Base-by-base conservation (phyloP, 768 basidiomycete genomes). In the Xerocomellus intermedius region DNA sequence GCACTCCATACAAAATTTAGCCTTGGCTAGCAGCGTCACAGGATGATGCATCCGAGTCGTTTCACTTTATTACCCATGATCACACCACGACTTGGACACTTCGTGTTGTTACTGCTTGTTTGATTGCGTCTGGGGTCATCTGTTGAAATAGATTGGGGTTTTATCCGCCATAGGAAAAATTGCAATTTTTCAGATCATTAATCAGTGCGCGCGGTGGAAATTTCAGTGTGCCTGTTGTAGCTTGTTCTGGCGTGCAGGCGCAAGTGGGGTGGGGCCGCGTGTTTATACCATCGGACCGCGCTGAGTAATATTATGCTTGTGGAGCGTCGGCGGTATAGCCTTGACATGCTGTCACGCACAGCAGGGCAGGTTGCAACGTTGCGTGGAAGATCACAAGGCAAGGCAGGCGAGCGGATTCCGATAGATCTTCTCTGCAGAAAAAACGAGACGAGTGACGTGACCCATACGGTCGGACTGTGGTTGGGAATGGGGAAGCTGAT, bases 291-390 rank as follows among this genome's bases (percentile, higher is more conserved):
- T 42, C 39, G 60, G 56, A 54, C 55, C 46, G 55, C 17, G 28
- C 45, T 47, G 22, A 50, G 22, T 28, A 39, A n/a, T n/a, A n/a
- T n/a, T n/a, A 52, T 47, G 46, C 38, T 22, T 17, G 42, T 61
- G 53, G 53, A 44, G 56, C 42, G 21, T 48, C 16, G 26, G 62
- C 57, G 52, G 65, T 64, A 57, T 62, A 19, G 48, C 56, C 57
- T 58, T 56, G 63, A 67, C 58, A 50, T 45, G 65, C 52, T 61
- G 64, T 55, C 64, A 65, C 35, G 39, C 51, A 55, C 56, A 52
- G 63, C 52, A 61, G 57, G 64, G 59, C 56, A 61, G 62, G 64
- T 28, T 26, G 55, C 59, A 62, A 57, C 65, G 60, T 59, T 59
- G 58, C 45, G n/a, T 22, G 42, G 32, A 24, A 19, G 44, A 42